Evolutionary conservation across 805 yeast genomes (phyloP).

Genomic region (Candida sonorensis): DNA sequence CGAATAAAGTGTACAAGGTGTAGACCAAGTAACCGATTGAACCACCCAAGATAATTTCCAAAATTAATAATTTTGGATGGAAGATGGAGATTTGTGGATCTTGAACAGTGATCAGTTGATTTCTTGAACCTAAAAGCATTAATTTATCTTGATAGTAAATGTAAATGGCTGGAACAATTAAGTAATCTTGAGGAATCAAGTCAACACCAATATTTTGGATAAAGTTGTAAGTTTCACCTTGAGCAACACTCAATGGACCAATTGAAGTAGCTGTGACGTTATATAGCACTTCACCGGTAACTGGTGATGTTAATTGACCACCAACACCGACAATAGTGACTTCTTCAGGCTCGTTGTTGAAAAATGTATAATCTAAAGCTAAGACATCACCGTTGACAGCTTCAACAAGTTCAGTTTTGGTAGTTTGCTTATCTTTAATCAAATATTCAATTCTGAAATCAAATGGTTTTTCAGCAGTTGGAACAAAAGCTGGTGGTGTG

Average conservation of each 20-base stretch:
- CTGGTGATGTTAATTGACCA: conserved; percentile 54
- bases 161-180: conserved; percentile 54
- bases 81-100: conserved; percentile 66
- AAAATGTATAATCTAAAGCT: conserved; percentile 43
- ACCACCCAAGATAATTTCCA: conserved; percentile 47
- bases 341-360: conserved; percentile 45
- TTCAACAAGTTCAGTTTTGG: conserved; percentile 34
- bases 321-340: conserved; percentile 60
- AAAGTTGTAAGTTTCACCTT: conserved; percentile 44
- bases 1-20: conserved; percentile 36
- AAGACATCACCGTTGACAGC: conserved; percentile 45
- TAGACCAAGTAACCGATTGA: conserved; percentile 46
- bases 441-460: conserved; percentile 43
- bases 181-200: conserved; percentile 49
- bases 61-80: conserved; percentile 64
- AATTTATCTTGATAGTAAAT: conserved; percentile 43
- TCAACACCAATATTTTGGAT: conserved; percentile 55
- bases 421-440: conserved; percentile 37
- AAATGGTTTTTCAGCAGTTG: conserved; percentile 33
- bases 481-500: conserved; percentile 20
- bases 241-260: conserved; percentile 49
- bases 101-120: conserved; percentile 48
- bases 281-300: conserved; percentile 41
- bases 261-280: conserved; percentile 60
- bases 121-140: conserved; percentile 49